Evolutionary conservation across 2,329 filamentous ascomycete genomes (phyloP).

Genomic region (Ceratocystis albifundus): DNA sequence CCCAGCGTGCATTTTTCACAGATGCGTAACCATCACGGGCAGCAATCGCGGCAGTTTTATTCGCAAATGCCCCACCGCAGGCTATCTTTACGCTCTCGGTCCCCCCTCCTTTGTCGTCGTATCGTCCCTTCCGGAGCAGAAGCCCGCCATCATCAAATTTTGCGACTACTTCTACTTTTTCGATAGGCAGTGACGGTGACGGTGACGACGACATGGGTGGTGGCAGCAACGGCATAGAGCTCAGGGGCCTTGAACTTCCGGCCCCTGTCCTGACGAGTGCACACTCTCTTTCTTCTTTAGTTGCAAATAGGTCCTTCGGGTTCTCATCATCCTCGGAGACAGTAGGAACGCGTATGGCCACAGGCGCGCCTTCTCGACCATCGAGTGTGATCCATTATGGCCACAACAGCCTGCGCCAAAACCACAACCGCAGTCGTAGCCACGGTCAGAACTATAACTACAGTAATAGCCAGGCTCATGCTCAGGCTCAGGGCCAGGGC

Average conservation of each 20-base stretch:
- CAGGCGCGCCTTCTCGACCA: slow-evolving; percentile 9
- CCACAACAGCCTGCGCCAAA: neutral
- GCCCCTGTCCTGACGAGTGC: slow-evolving; percentile 7
- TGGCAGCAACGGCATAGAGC: neutral
- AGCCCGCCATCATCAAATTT: neutral
- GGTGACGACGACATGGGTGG: no score
- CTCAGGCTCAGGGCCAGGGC: no score
- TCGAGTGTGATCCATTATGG: slow-evolving; percentile 14
- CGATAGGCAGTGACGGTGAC: neutral
- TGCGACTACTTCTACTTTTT: neutral
- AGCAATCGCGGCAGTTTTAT: neutral
- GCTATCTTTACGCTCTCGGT: neutral
- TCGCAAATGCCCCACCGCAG: neutral
- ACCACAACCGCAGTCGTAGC: no score
- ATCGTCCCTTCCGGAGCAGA: neutral
- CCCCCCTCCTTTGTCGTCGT: neutral
- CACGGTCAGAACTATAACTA: no score
- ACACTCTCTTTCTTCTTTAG: slow-evolving; percentile 12
- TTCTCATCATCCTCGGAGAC: slow-evolving; percentile 15
- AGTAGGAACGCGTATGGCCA: neutral
- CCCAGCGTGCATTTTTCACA: slow-evolving; percentile 5
- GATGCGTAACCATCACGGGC: neutral
- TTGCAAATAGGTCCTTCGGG: slow-evolving; percentile 6
- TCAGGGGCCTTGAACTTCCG: neutral
- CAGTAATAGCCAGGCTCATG: no score